Percentiles rank a stretch among this genome's conserved stretches.
phyloP scores from a whole-genome alignment of 805 yeast species.

The Yamadazyma scolyti region DNA sequence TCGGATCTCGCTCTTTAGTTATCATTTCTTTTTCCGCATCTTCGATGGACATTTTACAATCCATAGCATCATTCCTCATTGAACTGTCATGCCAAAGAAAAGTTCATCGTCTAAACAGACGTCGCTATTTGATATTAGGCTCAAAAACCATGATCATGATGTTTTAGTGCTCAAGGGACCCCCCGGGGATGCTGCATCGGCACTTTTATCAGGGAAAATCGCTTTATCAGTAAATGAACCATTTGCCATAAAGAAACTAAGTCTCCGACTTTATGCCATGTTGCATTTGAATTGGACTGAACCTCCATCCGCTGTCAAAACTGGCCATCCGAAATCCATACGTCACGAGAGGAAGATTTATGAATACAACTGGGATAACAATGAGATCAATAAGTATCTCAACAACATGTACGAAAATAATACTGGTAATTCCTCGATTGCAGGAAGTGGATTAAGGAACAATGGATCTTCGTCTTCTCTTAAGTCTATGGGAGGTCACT shows the following conservation, averaged over 20 bases:
- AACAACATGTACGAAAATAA: slow-evolving; percentile 26
- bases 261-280: slow-evolving; percentile 64
- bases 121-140: slow-evolving; percentile 46
- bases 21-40: too few species aligned
- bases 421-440: slow-evolving; percentile 4
- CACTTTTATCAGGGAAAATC: slow-evolving; percentile 70
- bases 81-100: slow-evolving; percentile 13
- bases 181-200: slow-evolving; percentile 73
- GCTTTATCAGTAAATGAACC: slow-evolving; percentile 77
- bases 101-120: slow-evolving; percentile 19
- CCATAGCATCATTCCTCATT: too few species aligned
- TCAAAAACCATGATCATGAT: slow-evolving; percentile 68
- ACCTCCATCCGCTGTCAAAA: slow-evolving; percentile 42
- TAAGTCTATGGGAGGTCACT: slow-evolving; percentile 27
- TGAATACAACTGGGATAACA: slow-evolving; percentile 76
- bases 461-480: slow-evolving; percentile 44
- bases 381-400: slow-evolving; percentile 47
- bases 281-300: slow-evolving; percentile 66
- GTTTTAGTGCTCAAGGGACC: slow-evolving; percentile 79
- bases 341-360: slow-evolving; percentile 60
- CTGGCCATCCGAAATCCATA: slow-evolving; percentile 43
- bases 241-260: slow-evolving; percentile 58
- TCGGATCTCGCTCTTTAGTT: too few species aligned
- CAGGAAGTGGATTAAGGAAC: slow-evolving; percentile 23
- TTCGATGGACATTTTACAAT: too few species aligned